Base-by-base conservation (phyloP, 169 alveolate species). In the Babesia divergens region DNA sequence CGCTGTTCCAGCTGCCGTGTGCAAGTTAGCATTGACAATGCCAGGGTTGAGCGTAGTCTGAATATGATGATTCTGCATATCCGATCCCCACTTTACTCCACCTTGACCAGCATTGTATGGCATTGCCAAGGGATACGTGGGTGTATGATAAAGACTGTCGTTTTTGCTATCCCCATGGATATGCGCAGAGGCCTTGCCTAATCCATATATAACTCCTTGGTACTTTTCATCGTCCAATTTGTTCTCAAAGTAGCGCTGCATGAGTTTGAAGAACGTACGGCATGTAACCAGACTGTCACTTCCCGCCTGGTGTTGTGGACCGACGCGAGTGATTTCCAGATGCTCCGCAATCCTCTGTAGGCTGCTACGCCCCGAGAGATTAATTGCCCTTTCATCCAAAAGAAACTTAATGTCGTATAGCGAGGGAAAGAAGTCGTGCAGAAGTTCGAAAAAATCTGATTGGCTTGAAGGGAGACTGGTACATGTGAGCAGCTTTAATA, bases 251-350 rank as follows among this genome's bases (percentile, higher is more conserved):
- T 91, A 92, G 14, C 85, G 44, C 52, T 91, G 92, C 89, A 92
- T 72, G 43, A 96, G 88, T 82, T 94, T 94, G 83, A 96, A 96
- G 84, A 94, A 97, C 24, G 97, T 95, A 29, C 95, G 84, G 53
- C 96, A 90, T 1, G 99, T 98, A 34, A 98, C 97, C 18, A 94
- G 88, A 22, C 97, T 90, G 81, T 98, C 99, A 69, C 98, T 94
- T 49, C 99, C 99, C 2, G 99, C 99, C 82, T 97, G 98, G 71
- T 98, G 99, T 51, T 91, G 96, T 50, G 95, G 94, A 26, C 99
- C 99, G 16, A 96, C 90, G 58, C 99, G 86, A 66, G 91, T 88
- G 13, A 95, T 94, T 55, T 90, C 88, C 62, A 95, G 86, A 43
- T 74, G 90, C 47, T 90, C 95, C 55, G 96, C 94, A 9, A 94